Evolutionary conservation across 2,329 filamentous ascomycete species (phyloP), one percentile per base, ranked within the genome.

Genomic region (Fusarium compactum): DNA sequence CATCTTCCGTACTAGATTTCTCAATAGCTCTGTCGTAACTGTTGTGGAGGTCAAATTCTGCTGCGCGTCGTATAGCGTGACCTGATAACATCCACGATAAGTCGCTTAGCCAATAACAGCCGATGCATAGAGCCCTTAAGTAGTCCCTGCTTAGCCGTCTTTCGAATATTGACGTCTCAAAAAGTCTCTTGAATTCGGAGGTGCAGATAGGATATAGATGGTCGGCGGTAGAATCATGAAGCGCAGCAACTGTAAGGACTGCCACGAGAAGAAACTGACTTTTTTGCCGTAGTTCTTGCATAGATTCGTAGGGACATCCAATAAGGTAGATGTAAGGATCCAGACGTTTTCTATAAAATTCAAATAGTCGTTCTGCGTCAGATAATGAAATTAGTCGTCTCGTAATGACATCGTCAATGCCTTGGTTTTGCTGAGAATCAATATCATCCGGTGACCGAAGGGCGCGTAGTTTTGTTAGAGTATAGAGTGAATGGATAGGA

Each of bases 91-190:
- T 90, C 86, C 88, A 90, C 4, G 86, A 89, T 22, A 89, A 80
- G 62, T 90, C 88, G 6, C 86, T 87, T 0, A 90, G 80, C 89
- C 88, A 91, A 72, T 90, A 90, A 2, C 87, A 85, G 2, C 86
- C 88, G 5, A 90, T 84, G 34, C 87, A 89, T 60, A 90, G 83
- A 8, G 86, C 88, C 0, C 88, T 84, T 25, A 91, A 82, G 64
- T 88, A 85, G 59, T 90, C 88, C 4, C 80, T 73, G 20, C 80
- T 77, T 0, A 82, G 76, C 0, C 76, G 76, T 5, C 80, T 73
- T 50, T 81, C 79, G 45, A 82, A 81, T 65, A 82, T 77, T 2
- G 79, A 80, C 8, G 78, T 83, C 11, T 87, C 85, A 62, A 89
- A 85, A 2, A 89, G 79, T 0, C 85, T 81, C 2, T 86, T 84